Base-by-base conservation (phyloP, 1,139 yeast species). In the Taphrina pruni region DNA sequence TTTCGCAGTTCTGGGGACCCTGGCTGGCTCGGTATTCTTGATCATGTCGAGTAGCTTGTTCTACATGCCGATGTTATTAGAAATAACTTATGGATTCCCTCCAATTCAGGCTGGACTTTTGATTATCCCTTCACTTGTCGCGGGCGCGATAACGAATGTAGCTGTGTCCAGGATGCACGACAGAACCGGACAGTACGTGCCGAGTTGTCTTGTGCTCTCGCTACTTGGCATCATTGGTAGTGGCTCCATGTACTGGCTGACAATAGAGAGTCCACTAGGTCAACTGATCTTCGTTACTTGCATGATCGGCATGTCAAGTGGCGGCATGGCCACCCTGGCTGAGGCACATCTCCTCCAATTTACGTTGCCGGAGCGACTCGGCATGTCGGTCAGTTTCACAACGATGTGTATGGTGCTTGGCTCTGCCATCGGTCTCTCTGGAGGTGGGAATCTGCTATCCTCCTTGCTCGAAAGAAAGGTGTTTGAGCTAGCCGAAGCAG, bases 11-110 rank as follows among this genome's bases (percentile, higher is more conserved):
- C 48, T 45, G 8, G 48, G 48, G 8, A n/a, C 20, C 20, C 12
- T 45, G 8, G 12, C 48, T 45, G 48, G 48, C 20, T n/a, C n/a
- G 8, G 48, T 45, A n/a, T 45, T 17, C n/a, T 17, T 45, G 20
- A n/a, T 45, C 17, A 45, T 45, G 48, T 45, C 48, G 17, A 45
- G 17, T 45, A 45, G 48, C 20, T 45, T 45, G 48, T 45, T 45
- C 48, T 45, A 45, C 48, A 14, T n/a, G 20, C 48, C 48, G n/a
- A 45, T 45, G 48, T 45, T 45, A n/a, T n/a, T 45, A n/a, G 48
- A 45, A 17, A n/a, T 45, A n/a, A 45, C 48, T 8, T 45, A n/a
- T 8, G 48, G 48, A 8, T n/a, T 6, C n/a, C n/a, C 48, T 7
- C 20, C 48, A 4, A 45, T 45, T 45, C 48, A 17, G 12, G 48